Evolutionary conservation across 2,329 filamentous ascomycete species (phyloP).

Genomic region (Aspergillus sp.): DNA sequence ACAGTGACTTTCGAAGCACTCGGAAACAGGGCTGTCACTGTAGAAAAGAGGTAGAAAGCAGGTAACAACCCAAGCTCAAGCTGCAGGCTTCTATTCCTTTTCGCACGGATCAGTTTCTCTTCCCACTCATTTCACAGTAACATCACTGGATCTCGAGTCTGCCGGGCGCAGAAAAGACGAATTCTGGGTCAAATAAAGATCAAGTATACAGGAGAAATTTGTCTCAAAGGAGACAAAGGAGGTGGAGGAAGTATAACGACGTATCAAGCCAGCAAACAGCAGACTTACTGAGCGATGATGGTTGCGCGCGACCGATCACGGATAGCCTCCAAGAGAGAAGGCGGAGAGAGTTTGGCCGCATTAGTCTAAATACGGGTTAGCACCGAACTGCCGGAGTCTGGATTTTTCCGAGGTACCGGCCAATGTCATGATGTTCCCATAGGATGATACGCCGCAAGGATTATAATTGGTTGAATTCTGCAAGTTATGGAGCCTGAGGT

Average conservation of each 20-base stretch:
- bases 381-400: slow-evolving; percentile 18
- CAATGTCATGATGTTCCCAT: slow-evolving; percentile 1
- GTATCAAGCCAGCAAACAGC: slow-evolving; percentile 19
- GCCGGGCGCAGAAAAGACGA: slow-evolving; percentile 8
- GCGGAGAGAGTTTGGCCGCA: slow-evolving; percentile 32
- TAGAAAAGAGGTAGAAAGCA: slow-evolving; percentile 6
- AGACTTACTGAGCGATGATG: slow-evolving; percentile 24
- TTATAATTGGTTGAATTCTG: slow-evolving; percentile 6
- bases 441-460: slow-evolving; percentile 2
- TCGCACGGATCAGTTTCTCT: slow-evolving; percentile 25
- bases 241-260: slow-evolving; percentile 8
- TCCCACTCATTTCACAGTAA: slow-evolving; percentile 26
- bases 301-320: slow-evolving; percentile 42
- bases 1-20: background rate
- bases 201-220: background rate
- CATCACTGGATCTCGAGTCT: slow-evolving; percentile 26
- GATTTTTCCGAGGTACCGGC: slow-evolving; percentile 24
- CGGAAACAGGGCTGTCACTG: background rate
- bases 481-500: background rate
- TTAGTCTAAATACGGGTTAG: slow-evolving; percentile 26
- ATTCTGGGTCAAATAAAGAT: slow-evolving; percentile 1
- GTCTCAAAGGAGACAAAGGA: background rate
- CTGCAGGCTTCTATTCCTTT: slow-evolving; percentile 19
- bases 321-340: slow-evolving; percentile 32
- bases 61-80: slow-evolving; percentile 11